Evolutionary conservation across 805 yeast species (phyloP).

Genomic region (Ogataea henricii): DNA sequence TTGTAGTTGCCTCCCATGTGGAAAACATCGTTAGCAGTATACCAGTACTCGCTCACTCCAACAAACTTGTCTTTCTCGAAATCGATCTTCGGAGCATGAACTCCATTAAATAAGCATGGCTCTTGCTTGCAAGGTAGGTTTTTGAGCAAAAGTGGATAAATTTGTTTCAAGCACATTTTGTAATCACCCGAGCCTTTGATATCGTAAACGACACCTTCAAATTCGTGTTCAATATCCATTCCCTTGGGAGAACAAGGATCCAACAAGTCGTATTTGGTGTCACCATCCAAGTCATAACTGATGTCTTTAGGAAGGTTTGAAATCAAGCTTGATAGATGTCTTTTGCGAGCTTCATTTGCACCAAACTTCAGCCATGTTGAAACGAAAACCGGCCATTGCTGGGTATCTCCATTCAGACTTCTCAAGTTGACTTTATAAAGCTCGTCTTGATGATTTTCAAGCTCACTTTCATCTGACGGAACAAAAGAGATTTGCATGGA

Average conservation of each 20-base stretch:
- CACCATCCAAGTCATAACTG: slow-evolving; percentile 47
- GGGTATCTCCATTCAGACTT: slow-evolving; percentile 67
- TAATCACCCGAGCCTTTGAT: slow-evolving; percentile 80
- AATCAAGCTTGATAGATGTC: slow-evolving; percentile 63
- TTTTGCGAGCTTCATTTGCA: slow-evolving; percentile 85
- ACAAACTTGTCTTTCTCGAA: slow-evolving; percentile 79
- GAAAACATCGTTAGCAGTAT: slow-evolving; percentile 90
- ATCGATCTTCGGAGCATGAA: slow-evolving; percentile 88
- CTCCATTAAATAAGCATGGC: slow-evolving; percentile 94
- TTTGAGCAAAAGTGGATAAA: slow-evolving; percentile 76
- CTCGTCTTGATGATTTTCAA: slow-evolving; percentile 69
- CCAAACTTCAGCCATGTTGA: slow-evolving; percentile 98
- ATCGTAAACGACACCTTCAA: slow-evolving; percentile 48
- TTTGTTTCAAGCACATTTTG: slow-evolving; percentile 66
- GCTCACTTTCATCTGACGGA: slow-evolving; percentile 64
- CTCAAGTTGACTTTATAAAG: slow-evolving; percentile 66
- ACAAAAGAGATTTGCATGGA: slow-evolving; percentile 95
- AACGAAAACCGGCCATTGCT: slow-evolving; percentile 85
- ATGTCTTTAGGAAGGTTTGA: slow-evolving; percentile 47
- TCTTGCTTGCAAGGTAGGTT: slow-evolving; percentile 80
- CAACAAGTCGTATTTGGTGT: slow-evolving; percentile 47
- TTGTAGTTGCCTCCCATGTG: slow-evolving; percentile 87
- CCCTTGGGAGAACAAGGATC: slow-evolving; percentile 87
- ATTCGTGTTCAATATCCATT: slow-evolving; percentile 48
- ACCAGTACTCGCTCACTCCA: slow-evolving; percentile 97